Evolutionary conservation across 352 stramenopile genomes (phyloP).

Genomic region (Pythium sp.): DNA sequence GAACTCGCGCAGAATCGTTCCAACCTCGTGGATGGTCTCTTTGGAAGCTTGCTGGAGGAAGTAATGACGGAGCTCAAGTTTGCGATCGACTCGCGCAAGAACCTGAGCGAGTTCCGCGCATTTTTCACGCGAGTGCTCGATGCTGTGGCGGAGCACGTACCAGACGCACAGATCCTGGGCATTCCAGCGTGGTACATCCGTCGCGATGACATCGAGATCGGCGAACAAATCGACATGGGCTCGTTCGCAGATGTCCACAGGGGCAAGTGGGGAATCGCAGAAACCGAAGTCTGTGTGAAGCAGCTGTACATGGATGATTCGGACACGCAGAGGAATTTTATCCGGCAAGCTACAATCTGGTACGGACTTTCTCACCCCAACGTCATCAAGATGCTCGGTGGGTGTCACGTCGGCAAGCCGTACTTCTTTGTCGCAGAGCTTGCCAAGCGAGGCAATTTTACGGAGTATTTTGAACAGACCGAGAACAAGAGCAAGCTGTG

Average conservation of each 20-base stretch:
- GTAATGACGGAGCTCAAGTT: background rate
- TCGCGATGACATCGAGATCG: constrained; percentile 23
- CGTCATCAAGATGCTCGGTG: constrained; percentile 37
- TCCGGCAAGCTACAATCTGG: constrained; percentile 38
- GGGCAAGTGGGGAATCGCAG: constrained; percentile 25
- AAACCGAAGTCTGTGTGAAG: constrained; percentile 38
- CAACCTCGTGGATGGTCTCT: background rate
- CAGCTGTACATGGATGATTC: constrained; percentile 23
- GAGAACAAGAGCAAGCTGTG: constrained; percentile 19
- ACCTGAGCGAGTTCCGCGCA: no score
- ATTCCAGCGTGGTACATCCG: constrained; percentile 23
- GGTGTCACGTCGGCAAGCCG: constrained; percentile 33
- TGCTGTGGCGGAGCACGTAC: no score
- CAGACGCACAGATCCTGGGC: no score
- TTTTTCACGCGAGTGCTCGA: no score
- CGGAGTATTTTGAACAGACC: background rate
- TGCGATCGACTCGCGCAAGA: background rate
- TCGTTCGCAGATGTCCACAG: no score
- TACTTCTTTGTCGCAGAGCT: constrained; percentile 20
- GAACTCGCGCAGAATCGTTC: background rate
- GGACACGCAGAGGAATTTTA: constrained; percentile 21
- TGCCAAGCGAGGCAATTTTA: background rate
- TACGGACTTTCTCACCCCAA: constrained; percentile 31
- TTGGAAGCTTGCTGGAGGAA: background rate
- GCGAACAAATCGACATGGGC: constrained; percentile 18